Conservation (phyloP, 768 basidiomycete species). For the button mushroom (Agaricus bisporus) region DNA sequence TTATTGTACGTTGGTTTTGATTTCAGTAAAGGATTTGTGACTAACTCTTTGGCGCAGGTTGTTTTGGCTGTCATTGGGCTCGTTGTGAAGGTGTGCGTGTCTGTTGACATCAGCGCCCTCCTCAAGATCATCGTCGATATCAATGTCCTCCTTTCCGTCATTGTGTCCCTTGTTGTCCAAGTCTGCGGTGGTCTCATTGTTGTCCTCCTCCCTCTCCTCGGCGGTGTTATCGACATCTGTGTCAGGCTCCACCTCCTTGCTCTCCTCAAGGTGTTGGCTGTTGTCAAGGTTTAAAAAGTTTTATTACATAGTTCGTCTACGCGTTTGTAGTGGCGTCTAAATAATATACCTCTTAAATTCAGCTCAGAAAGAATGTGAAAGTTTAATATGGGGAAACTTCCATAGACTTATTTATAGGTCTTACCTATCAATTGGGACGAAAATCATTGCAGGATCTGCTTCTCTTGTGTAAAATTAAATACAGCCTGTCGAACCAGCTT, state of each 20-base stretch:
- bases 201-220: background rate
- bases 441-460: too few species aligned
- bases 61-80: background rate
- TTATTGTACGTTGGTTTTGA: conserved; percentile 11
- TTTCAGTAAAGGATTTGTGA: background rate
- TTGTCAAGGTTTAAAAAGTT: background rate
- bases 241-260: background rate
- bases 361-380: too few species aligned
- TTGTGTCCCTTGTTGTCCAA: background rate
- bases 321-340: too few species aligned
- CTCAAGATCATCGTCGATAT: conserved; percentile 6
- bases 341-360: too few species aligned
- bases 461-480: too few species aligned
- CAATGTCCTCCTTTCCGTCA: conserved; percentile 5
- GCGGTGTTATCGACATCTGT: background rate
- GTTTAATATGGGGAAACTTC: too few species aligned
- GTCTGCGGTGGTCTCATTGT: background rate
- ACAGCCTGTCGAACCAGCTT: too few species aligned
- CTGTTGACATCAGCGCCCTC: conserved; percentile 8
- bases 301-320: too few species aligned
- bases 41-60: background rate
- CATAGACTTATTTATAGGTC: too few species aligned
- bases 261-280: background rate
- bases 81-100: background rate
- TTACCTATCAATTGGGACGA: too few species aligned